Evolutionary conservation across 495 filamentous ascomycete genomes (phyloP).

Genomic region (Aspergillus avenaceus): DNA sequence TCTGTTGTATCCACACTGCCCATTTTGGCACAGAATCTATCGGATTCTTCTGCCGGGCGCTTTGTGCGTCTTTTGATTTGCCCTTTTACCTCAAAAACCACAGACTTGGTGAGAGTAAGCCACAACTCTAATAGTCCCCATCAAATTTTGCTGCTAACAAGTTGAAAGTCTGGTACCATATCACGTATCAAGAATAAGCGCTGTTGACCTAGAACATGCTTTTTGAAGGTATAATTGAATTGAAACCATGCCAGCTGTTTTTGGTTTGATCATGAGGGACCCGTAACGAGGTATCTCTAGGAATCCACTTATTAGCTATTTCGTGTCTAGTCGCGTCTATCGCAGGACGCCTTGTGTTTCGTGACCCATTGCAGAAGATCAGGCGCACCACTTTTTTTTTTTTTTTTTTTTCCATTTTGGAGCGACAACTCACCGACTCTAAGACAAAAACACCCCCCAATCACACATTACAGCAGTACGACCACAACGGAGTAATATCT

Average conservation of each 20-base stretch:
- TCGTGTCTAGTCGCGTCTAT: not conserved
- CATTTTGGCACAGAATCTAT: not conserved
- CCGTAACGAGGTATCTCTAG: not conserved
- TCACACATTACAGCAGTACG: not conserved
- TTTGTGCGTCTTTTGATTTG: not conserved
- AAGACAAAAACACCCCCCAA: not conserved
- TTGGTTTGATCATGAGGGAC: not conserved
- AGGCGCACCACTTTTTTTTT: not conserved
- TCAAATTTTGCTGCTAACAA: not conserved
- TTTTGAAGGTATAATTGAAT: too few species aligned
- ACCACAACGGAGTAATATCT: not conserved
- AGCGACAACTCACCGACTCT: not conserved
- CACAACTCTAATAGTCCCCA: not conserved
- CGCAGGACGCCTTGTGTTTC: not conserved
- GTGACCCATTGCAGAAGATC: not conserved
- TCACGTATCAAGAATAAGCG: conserved; percentile 16
- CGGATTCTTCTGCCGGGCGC: not conserved
- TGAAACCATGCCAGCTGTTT: not conserved
- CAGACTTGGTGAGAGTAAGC: not conserved
- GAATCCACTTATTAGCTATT: not conserved
- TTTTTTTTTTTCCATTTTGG: not conserved
- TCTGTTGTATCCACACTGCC: not conserved
- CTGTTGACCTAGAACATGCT: conserved; percentile 6
- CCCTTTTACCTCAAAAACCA: not conserved
- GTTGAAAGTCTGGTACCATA: conserved; percentile 17